Percentiles rank a stretch among this genome's conserved stretches.
These are phyloP conservation scores for Fusarium caatingaense DNA, from an alignment of 2,329 filamentous ascomycete species.

Conservation along the genomic window DNA sequence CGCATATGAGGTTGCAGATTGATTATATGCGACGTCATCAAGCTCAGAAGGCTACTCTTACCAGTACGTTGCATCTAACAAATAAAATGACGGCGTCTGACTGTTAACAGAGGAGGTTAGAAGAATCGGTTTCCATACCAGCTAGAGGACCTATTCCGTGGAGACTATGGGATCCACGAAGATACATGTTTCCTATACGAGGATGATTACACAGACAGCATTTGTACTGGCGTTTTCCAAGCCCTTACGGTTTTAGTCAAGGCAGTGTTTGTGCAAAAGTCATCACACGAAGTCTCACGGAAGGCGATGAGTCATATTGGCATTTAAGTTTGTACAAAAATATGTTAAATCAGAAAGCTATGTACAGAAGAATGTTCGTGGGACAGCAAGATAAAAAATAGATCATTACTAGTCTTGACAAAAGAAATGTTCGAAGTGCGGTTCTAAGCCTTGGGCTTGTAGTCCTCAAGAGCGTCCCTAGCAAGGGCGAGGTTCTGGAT, in stretches of 20 bases:
- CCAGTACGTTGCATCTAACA: neutral
- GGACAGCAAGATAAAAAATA: neutral
- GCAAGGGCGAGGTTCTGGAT: constrained; percentile 65
- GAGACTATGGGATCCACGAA: neutral
- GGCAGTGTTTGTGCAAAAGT: rapidly evolving
- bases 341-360: neutral
- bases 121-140: neutral
- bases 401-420: neutral
- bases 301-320: neutral
- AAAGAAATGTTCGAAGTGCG: neutral
- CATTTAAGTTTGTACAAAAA: neutral
- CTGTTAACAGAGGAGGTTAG: neutral
- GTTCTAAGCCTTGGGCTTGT: constrained; percentile 3
- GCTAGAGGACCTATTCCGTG: no score
- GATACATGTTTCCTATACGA: neutral
- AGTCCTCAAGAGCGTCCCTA: constrained; percentile 31
- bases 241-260: rapidly evolving
- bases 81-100: neutral
- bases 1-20: neutral
- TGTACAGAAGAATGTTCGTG: neutral
- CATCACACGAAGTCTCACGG: neutral
- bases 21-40: neutral
- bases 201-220: neutral
- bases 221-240: neutral
- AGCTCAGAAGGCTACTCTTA: rapidly evolving